These are phyloP conservation scores for Barnettozyma hawaiiensis DNA, from an alignment of 1,139 yeast genomes.

Conservation along the genomic window DNA sequence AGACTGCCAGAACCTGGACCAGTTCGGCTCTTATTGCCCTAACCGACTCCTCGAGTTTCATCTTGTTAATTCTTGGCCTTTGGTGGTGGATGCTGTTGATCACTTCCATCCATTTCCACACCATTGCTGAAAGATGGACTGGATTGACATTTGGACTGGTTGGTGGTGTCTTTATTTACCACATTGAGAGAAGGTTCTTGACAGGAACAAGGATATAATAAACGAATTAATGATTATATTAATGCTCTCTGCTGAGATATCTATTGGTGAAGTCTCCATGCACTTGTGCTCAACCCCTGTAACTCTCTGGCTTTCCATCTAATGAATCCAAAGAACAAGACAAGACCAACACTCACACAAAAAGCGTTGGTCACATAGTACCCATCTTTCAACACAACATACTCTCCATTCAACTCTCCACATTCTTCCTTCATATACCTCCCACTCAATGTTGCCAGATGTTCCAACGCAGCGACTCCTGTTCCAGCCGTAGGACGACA, in stretches of 20 bases:
- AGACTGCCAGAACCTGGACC: slow-evolving; percentile 4
- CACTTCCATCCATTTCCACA: slow-evolving; percentile 84
- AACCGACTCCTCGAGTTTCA: slow-evolving; percentile 25
- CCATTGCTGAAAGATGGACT: slow-evolving; percentile 62
- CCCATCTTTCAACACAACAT: slow-evolving; percentile 63
- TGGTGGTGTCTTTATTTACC: slow-evolving; percentile 39
- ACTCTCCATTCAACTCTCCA: slow-evolving; percentile 46
- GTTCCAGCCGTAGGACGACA: slow-evolving; percentile 35
- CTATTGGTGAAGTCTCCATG: slow-evolving; percentile 30
- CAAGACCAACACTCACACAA: slow-evolving; percentile 65
- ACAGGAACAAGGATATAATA: neutral
- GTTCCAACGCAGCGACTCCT: slow-evolving; percentile 21
- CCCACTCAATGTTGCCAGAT: slow-evolving; percentile 32
- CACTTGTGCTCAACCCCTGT: slow-evolving; percentile 30
- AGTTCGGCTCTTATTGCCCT: neutral
- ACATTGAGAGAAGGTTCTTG: slow-evolving; percentile 2
- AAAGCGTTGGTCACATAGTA: slow-evolving; percentile 71
- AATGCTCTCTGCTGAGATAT: neutral
- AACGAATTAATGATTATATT: neutral
- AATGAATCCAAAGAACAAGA: slow-evolving; percentile 62
- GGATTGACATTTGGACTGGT: slow-evolving; percentile 60
- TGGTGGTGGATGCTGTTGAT: slow-evolving; percentile 89
- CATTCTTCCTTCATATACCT: slow-evolving; percentile 46
- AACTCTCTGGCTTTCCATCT: slow-evolving; percentile 40
- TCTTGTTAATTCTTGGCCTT: slow-evolving; percentile 41